Evolutionary conservation across 1,284 basidiomycete genomes (phyloP).

Genomic region (Laetiporus sulphureus): DNA sequence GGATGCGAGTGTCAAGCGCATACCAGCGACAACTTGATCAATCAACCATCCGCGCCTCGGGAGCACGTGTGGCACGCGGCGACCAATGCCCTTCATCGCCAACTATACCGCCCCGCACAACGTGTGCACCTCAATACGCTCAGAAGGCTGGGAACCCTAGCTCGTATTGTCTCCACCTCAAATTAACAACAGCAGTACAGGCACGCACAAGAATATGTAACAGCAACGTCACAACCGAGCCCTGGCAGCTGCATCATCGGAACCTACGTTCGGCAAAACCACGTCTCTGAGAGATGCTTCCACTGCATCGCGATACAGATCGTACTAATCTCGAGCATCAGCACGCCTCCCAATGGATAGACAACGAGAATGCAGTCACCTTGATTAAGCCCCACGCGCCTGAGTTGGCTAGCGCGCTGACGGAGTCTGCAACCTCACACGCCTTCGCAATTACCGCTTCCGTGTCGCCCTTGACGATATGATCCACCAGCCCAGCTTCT

Average conservation of each 20-base stretch:
- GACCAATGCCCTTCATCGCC: too few species aligned
- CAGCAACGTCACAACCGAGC: constrained; percentile 23
- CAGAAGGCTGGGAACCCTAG: too few species aligned
- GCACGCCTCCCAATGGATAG: neutral
- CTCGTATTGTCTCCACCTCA: neutral
- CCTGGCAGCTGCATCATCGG: constrained; percentile 28
- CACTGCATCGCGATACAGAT: constrained; percentile 32
- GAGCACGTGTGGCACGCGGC: too few species aligned
- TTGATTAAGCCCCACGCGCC: constrained; percentile 69
- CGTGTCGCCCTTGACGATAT: constrained; percentile 49
- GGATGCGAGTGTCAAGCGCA: too few species aligned
- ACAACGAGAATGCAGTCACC: constrained; percentile 19
- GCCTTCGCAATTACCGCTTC: constrained; percentile 58
- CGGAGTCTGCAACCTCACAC: constrained; percentile 45
- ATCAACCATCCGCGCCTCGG: too few species aligned
- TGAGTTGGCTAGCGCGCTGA: constrained; percentile 39
- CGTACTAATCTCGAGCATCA: constrained; percentile 26
- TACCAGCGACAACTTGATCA: too few species aligned
- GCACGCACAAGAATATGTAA: neutral
- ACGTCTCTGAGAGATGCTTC: constrained; percentile 26
- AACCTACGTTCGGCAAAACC: constrained; percentile 15
- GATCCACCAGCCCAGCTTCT: constrained; percentile 66
- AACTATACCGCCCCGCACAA: neutral
- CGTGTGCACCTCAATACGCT: too few species aligned
- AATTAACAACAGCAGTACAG: neutral